Base-by-base conservation (phyloP, 2,329 filamentous ascomycete genomes). In the Fusarium sp. region DNA sequence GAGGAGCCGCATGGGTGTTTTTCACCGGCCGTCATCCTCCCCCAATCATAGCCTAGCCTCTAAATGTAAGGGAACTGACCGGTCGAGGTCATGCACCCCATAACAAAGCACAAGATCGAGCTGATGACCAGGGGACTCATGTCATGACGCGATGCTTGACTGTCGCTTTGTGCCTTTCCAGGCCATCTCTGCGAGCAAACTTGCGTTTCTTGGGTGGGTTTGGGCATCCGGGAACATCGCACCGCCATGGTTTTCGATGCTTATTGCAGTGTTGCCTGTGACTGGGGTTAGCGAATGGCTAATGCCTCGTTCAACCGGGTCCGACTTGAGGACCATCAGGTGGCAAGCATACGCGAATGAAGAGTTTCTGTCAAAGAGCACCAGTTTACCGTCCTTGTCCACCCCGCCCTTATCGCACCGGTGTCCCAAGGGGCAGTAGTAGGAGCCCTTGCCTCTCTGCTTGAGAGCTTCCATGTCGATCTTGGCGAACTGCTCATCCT, bases 191-290 rank as follows among this genome's bases (percentile, higher is more conserved):
- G 59, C 83, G 82, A 12, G 83, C 83, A 65, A 85, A 85, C 20
- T 79, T 80, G 62, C 83, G 82, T 66, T 84, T 84, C 64, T 84
- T 83, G 12, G 80, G 80, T 10, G 81, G 81, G 44, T 85, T 85
- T 14, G 83, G 83, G 42, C 83, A 85, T 10, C 83, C 81, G 46
- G 79, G 78, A 24, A 82, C 63, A 44, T 81, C 79, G 73, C 83
- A 85, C 24, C 80, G 80, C 81, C 82, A 84, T 17, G 83, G 83
- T 68, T 84, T 84, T 29, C 81, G 79, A 67, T 85, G 83, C 55
- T 85, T 85, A 75, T 85, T 84, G 66, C 82, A 82, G 70, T 85
- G 83, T 74, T 84, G 83, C 60, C 83, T 85, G 71, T 66, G 68
- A 61, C 33, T 55, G 44, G 56, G 59, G 69, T 78, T 63, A 78